These are phyloP conservation scores for Cyphellophora attinorum DNA, from an alignment of 2,329 filamentous ascomycete genomes.

Conservation along the genomic window DNA sequence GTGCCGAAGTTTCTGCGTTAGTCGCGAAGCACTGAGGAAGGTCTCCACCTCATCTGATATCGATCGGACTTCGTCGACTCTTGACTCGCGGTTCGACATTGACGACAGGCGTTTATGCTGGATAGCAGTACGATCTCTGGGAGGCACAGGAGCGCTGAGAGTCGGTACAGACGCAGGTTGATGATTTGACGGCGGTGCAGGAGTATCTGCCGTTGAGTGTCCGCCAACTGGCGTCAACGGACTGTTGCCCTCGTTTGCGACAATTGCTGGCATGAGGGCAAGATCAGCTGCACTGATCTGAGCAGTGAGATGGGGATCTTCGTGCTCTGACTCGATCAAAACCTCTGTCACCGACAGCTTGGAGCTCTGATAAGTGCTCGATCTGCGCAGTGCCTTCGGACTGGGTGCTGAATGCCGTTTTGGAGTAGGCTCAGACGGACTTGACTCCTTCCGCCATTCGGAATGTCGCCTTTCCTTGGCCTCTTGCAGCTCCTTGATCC, in stretches of 20 bases:
- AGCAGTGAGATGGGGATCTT: slow-evolving; percentile 10
- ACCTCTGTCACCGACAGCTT: slow-evolving; percentile 17
- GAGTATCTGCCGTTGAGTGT: background rate
- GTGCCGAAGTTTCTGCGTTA: slow-evolving; percentile 82
- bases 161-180: background rate
- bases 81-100: background rate
- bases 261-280: slow-evolving; percentile 12
- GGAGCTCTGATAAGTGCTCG: slow-evolving; percentile 12
- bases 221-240: slow-evolving; percentile 2
- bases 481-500: slow-evolving; percentile 49
- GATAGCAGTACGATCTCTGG: slow-evolving; percentile 3
- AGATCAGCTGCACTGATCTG: slow-evolving; percentile 11
- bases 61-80: slow-evolving; percentile 53
- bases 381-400: slow-evolving; percentile 11
- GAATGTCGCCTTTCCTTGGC: slow-evolving; percentile 38
- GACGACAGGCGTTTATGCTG: slow-evolving; percentile 6
- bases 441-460: slow-evolving; percentile 20
- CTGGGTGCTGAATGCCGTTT: slow-evolving; percentile 14
- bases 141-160: background rate
- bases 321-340: slow-evolving; percentile 12
- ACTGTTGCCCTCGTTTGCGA: slow-evolving; percentile 4
- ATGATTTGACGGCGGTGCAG: background rate
- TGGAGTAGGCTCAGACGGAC: slow-evolving; percentile 10
- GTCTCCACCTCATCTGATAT: slow-evolving; percentile 79
- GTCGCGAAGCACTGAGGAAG: slow-evolving; percentile 70